Percentiles rank a stretch among this genome's conserved stretches.
These are phyloP conservation scores for Calendula officinalis DNA, from an alignment of 129 eudicot genomes.

Conservation along the genomic window DNA sequence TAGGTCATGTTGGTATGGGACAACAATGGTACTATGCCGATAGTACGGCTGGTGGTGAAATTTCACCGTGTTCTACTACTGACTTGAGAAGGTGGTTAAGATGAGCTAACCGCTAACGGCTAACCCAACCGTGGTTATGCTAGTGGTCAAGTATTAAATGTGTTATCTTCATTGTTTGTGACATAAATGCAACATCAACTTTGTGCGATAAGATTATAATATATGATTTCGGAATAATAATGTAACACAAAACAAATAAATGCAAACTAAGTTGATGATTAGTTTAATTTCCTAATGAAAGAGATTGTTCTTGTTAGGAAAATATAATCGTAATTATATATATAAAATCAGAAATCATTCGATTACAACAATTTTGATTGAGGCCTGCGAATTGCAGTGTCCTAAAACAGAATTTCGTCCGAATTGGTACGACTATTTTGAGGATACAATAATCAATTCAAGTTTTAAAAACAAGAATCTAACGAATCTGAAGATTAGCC, in stretches of 20 bases:
- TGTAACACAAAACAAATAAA: neutral
- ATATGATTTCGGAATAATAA: neutral
- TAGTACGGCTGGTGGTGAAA: slow-evolving; percentile 62
- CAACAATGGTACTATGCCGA: slow-evolving; percentile 60
- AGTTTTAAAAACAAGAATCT: too few species aligned
- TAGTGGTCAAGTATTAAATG: slow-evolving; percentile 24
- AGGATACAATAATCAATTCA: too few species aligned
- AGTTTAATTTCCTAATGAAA: too few species aligned
- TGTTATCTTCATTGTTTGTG: slow-evolving; percentile 28
- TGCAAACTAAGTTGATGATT: neutral
- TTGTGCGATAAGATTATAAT: neutral
- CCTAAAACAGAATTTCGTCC: too few species aligned
- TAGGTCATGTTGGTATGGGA: slow-evolving; percentile 68
- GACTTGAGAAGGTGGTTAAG: slow-evolving; percentile 75
- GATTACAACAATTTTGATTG: too few species aligned
- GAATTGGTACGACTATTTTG: too few species aligned
- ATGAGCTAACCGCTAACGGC: slow-evolving; percentile 30
- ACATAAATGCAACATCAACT: slow-evolving; percentile 8
- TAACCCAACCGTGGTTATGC: slow-evolving; percentile 14
- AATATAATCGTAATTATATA: too few species aligned
- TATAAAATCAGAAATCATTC: too few species aligned
- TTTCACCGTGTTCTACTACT: slow-evolving; percentile 86
- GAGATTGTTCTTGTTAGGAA: slow-evolving; percentile 5
- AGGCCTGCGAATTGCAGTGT: too few species aligned
- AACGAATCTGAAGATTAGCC: too few species aligned